Conservation (phyloP, 208 protist genomes). For the Acanthamoeba healyi region DNA sequence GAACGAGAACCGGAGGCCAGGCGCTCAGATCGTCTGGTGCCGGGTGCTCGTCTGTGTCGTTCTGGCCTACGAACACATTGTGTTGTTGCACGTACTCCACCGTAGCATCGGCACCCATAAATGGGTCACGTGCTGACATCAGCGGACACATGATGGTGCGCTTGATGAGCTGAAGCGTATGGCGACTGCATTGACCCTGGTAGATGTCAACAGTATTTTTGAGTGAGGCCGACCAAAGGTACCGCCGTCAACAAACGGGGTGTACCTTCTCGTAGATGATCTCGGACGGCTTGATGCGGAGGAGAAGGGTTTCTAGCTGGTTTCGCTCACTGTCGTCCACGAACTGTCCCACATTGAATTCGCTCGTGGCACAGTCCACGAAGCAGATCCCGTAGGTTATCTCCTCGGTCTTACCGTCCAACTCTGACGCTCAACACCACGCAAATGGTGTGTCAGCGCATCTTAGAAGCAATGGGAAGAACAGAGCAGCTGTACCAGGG, state of each 20-base stretch:
- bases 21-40: neutral
- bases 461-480: too few relatives aligned
- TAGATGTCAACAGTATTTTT: neutral
- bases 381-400: conserved; percentile 80
- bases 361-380: conserved; percentile 81
- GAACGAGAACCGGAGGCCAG: conserved; percentile 9
- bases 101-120: conserved; percentile 1
- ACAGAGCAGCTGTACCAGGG: neutral
- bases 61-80: conserved; percentile 1
- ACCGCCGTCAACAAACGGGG: neutral
- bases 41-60: conserved; percentile 2
- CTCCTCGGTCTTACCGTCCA: neutral
- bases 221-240: neutral
- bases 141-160: conserved; percentile 56
- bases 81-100: conserved; percentile 55
- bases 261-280: conserved; percentile 78
- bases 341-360: conserved; percentile 77
- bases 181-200: conserved; percentile 63
- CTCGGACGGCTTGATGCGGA: conserved; percentile 81
- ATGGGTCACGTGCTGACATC: conserved; percentile 15
- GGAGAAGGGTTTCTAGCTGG: conserved; percentile 81
- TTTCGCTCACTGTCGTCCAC: conserved; percentile 75
- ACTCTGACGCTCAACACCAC: neutral
- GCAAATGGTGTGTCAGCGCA: neutral
- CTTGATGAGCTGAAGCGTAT: conserved; percentile 59